Conservation (phyloP, 345 rosid species). For the Lenwebbia sp. region DNA sequence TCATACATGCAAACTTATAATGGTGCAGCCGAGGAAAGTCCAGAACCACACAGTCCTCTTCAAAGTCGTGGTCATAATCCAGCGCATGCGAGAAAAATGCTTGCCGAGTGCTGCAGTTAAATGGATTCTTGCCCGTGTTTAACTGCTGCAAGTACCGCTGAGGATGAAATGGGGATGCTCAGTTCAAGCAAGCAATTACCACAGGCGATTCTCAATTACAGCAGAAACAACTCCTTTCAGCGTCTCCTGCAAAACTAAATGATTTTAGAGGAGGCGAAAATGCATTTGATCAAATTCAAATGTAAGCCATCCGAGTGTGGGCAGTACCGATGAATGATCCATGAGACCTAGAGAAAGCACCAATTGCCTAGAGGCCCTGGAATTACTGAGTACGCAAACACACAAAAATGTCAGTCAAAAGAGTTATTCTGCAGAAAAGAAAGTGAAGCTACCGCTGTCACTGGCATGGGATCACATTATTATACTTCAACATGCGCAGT, state of each 20-base stretch:
- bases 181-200: conserved; percentile 22
- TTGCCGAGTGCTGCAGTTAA: background rate
- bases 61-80: background rate
- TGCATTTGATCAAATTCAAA: background rate
- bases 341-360: conserved; percentile 85
- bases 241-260: conserved; percentile 48
- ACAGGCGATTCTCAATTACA: conserved; percentile 55
- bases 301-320: too few relatives aligned
- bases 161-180: background rate
- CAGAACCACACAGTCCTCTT: background rate
- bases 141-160: background rate
- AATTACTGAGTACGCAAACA: conserved; percentile 22
- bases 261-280: background rate
- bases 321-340: conserved; percentile 68
- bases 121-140: background rate
- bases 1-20: background rate
- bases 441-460: background rate
- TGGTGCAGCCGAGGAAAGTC: background rate
- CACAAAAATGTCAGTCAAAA: background rate
- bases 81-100: background rate
- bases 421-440: background rate
- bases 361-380: conserved; percentile 52
- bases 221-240: conserved; percentile 60
- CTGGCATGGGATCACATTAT: background rate
- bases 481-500: background rate